Evolutionary conservation across 2,329 filamentous ascomycete species (phyloP), one percentile per base, ranked within the genome.

Genomic region (Neofusicoccum sp.): DNA sequence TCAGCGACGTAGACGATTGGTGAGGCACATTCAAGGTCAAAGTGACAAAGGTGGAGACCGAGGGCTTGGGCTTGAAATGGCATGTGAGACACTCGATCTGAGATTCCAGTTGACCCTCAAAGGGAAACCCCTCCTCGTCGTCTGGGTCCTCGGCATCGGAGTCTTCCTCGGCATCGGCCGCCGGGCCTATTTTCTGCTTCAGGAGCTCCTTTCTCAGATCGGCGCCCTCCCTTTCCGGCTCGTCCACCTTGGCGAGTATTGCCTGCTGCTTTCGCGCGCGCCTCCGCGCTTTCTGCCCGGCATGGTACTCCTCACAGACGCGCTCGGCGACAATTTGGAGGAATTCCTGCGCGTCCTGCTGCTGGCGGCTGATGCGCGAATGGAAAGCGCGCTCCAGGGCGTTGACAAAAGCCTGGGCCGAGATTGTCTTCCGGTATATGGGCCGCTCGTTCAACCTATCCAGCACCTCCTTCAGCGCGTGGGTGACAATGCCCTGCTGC

Each of bases 341-440:
- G 65, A 99, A 97, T 74, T 99, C 95, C 71, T 99, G 95, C 9
- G 95, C 95, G 78, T 99, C 95, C 75, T 99, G 95, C 76, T 99
- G 95, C 71, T 95, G 91, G 58, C 93, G 84, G 71, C 90, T 97
- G 68, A 99, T 96, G 68, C 90, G 87, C 69, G 96, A 93, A 60
- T 86, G 86, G 71, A 97, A 99, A 0, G 93, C 92, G 31, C 81
- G 80, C 77, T 99, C 95, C 56, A 99, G 80, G 0, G 90, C 88
- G 64, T 84, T 81, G 44, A 99, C 89, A 71, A 99, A 97, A 0
- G 84, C 83, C n/a, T 86, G 84, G 3, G 93, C 92, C 14, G 90
- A 92, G 60, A 98, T 96, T 0, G 91, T 95, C 80, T 98, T 99
- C 71, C 87, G 92, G 74, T 93, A 90, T 67, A 98, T 90, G 1